phyloP scores from a whole-genome alignment of 208 protist species.

The Angomonas ambiguus region DNA sequence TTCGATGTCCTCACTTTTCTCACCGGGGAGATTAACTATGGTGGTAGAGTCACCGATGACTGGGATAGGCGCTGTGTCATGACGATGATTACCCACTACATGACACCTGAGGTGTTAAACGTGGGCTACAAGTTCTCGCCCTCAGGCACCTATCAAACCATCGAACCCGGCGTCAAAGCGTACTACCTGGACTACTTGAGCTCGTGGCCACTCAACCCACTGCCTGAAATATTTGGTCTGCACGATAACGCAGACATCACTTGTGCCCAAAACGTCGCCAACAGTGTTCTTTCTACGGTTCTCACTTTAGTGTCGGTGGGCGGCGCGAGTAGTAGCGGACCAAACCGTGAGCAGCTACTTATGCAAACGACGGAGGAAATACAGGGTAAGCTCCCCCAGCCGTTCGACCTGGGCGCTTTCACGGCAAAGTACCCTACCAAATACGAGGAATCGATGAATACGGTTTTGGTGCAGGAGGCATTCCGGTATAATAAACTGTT shows the following conservation, averaged over 20 bases:
- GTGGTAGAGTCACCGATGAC: conserved; percentile 96
- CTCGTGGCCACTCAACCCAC: conserved; percentile 91
- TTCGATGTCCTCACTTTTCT: conserved; percentile 93
- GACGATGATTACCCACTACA: conserved; percentile 93
- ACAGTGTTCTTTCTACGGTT: conserved; percentile 76
- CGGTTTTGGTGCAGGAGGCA: conserved; percentile 92
- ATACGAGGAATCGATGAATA: conserved; percentile 96
- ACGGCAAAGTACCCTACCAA: conserved; percentile 82
- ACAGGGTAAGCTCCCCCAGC: conserved; percentile 69
- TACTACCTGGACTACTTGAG: conserved; percentile 87
- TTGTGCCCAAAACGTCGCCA: conserved; percentile 84
- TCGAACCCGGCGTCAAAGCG: conserved; percentile 78
- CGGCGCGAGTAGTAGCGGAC: conserved; percentile 28
- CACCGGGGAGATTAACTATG: conserved; percentile 96
- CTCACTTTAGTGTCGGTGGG: conserved; percentile 78
- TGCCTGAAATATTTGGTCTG: conserved; percentile 95
- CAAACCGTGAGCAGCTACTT: conserved; percentile 70
- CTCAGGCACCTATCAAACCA: conserved; percentile 85
- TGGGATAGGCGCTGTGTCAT: conserved; percentile 94
- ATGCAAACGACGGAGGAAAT: conserved; percentile 79
- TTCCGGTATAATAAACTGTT: conserved; percentile 94
- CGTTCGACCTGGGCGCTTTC: conserved; percentile 85
- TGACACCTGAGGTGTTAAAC: conserved; percentile 80
- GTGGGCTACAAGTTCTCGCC: conserved; percentile 89
- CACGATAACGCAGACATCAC: conserved; percentile 98